phyloP scores from a whole-genome alignment of 495 filamentous ascomycete species.

The Hyaloscypha bicolor region DNA sequence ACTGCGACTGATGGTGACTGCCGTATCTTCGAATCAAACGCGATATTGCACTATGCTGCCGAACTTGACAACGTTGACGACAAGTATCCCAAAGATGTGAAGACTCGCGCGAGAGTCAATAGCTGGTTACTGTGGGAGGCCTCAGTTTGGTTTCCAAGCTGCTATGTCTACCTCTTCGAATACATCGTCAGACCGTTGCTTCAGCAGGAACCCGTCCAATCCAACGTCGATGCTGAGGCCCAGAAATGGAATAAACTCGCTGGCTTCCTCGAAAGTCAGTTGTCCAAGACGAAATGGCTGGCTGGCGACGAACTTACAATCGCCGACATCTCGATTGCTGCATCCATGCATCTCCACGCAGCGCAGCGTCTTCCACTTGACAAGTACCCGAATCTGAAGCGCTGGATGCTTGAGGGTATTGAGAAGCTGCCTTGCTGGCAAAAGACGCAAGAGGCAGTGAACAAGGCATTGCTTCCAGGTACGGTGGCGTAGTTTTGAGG shows the following conservation, averaged over 20 bases:
- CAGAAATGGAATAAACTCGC: constrained; percentile 34
- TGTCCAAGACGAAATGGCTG: constrained; percentile 38
- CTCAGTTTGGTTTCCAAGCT: constrained; percentile 18
- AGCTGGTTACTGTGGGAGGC: constrained; percentile 40
- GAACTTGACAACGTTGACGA: constrained; percentile 21
- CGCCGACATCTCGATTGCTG: constrained; percentile 38
- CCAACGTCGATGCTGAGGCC: constrained; percentile 31
- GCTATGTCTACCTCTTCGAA: constrained; percentile 39
- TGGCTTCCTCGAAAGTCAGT: constrained; percentile 35
- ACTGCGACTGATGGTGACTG: constrained; percentile 35
- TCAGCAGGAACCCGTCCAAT: constrained; percentile 31
- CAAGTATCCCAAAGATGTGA: constrained; percentile 36
- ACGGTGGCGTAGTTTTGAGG: constrained; percentile 1
- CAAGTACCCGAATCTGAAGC: constrained; percentile 36
- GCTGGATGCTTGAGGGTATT: constrained; percentile 36
- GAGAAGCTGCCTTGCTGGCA: constrained; percentile 39
- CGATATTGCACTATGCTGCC: constrained; percentile 39
- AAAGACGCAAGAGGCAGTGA: constrained; percentile 39
- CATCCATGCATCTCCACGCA: neutral
- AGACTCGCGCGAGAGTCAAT: constrained; percentile 35
- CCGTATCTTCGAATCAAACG: constrained; percentile 39
- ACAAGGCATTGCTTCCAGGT: constrained; percentile 33
- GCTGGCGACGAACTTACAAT: constrained; percentile 38
- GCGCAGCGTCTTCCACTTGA: constrained; percentile 35
- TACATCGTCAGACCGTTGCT: constrained; percentile 38